Conservation (phyloP, 1,284 basidiomycete genomes). For the Taiwanofungus camphoratus region DNA sequence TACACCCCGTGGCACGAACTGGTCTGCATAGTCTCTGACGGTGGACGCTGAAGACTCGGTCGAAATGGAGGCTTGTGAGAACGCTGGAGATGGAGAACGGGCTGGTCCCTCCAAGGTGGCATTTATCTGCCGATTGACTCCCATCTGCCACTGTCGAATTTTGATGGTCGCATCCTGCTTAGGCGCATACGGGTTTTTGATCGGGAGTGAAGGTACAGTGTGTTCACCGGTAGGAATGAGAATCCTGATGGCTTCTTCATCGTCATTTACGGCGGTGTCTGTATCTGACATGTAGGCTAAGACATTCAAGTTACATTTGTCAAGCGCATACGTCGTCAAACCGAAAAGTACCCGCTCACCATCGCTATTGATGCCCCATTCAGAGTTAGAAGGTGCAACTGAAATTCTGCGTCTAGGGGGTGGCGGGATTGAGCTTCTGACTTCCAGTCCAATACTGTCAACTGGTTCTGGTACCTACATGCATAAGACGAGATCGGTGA, state of each 20-base stretch:
- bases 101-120: neutral
- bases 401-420: slow-evolving; percentile 18
- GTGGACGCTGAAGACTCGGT: slow-evolving; percentile 4
- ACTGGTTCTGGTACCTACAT: slow-evolving; percentile 45
- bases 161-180: neutral
- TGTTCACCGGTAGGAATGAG: neutral
- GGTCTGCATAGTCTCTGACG: slow-evolving; percentile 1
- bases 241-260: neutral
- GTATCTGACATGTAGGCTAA: neutral
- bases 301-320: neutral
- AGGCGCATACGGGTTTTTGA: neutral
- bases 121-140: neutral
- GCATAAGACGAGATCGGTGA: slow-evolving; percentile 6
- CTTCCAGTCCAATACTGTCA: slow-evolving; percentile 24
- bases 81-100: neutral
- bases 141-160: too few species aligned
- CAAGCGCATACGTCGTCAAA: neutral
- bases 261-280: neutral
- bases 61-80: neutral
- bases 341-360: too few species aligned
- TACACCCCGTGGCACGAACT: neutral
- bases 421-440: slow-evolving; percentile 13
- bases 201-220: neutral
- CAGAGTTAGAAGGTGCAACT: slow-evolving; percentile 39
- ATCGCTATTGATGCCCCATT: slow-evolving; percentile 39